These are phyloP conservation scores for Fraxinus excelsior DNA, from an alignment of 257 asterid species.

Conservation along the genomic window DNA sequence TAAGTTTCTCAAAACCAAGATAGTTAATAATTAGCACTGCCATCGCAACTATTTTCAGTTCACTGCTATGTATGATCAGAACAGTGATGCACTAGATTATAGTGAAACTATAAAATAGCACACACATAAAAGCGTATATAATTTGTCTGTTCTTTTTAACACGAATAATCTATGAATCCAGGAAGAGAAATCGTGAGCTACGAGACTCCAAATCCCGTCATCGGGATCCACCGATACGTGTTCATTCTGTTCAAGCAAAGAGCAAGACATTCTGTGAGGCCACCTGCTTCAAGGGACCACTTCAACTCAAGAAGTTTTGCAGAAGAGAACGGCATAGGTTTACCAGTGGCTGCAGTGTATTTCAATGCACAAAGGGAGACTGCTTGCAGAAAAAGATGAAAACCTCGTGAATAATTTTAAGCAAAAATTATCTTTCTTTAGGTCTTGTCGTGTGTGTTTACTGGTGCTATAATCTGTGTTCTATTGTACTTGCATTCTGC, in stretches of 20 bases:
- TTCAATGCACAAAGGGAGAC: conserved; percentile 93
- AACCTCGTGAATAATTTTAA: background rate
- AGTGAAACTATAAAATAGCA: no score
- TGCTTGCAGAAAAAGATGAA: conserved; percentile 79
- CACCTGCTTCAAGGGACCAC: conserved; percentile 63
- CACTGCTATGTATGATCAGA: no score
- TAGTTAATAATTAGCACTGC: no score
- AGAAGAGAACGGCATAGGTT: conserved; percentile 60
- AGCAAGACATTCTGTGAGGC: conserved; percentile 55
- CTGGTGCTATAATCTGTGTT: background rate
- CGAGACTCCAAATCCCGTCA: conserved; percentile 70
- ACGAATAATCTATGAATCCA: conserved; percentile 16
- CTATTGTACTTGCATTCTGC: background rate
- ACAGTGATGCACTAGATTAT: no score
- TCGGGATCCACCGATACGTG: conserved; percentile 85
- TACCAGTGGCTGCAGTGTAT: conserved; percentile 76
- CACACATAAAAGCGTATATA: no score
- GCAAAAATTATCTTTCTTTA: background rate
- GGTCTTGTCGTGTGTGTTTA: background rate
- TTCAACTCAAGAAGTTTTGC: conserved; percentile 70
- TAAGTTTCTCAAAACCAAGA: conserved; percentile 25
- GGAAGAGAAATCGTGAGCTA: conserved; percentile 81
- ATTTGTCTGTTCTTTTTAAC: no score
- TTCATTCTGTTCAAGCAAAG: conserved; percentile 73
- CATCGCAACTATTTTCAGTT: no score